A percentile compares a stretch with the other conserved stretches of the same genome.
Conservation (phyloP, 768 basidiomycete species). For the Imleria badia region DNA sequence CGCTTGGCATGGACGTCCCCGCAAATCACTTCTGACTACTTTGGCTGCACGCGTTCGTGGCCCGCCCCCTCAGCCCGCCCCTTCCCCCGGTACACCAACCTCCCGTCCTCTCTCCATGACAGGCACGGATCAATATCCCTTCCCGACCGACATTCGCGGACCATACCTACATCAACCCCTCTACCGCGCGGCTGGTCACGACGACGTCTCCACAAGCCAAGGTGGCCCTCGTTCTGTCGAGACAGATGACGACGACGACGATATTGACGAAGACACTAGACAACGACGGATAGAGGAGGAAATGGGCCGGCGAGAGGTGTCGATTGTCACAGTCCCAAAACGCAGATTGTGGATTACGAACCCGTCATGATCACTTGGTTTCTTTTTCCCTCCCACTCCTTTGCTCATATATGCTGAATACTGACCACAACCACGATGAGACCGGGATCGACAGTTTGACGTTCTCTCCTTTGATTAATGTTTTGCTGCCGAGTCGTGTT, state of each 20-base stretch:
- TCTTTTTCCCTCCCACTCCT: background rate
- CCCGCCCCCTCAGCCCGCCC: conserved; percentile 25
- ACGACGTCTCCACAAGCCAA: conserved; percentile 40
- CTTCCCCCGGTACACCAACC: conserved; percentile 37
- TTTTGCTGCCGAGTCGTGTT: conserved; percentile 14
- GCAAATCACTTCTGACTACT: conserved; percentile 55
- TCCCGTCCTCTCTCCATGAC: conserved; percentile 41
- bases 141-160: conserved; percentile 46
- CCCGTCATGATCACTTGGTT: conserved; percentile 41
- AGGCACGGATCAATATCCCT: conserved; percentile 43
- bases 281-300: conserved; percentile 80
- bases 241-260: conserved; percentile 63
- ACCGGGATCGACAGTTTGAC: conserved; percentile 4
- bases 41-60: conserved; percentile 45
- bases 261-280: conserved; percentile 70
- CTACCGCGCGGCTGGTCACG: conserved; percentile 48
- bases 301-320: conserved; percentile 78
- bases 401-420: conserved; percentile 18
- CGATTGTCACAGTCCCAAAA: conserved; percentile 75
- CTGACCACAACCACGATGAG: conserved; percentile 22
- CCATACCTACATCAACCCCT: conserved; percentile 72
- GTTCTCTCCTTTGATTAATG: conserved; percentile 10
- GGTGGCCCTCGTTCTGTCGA: conserved; percentile 51
- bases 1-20: conserved; percentile 59
- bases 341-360: conserved; percentile 76